These are phyloP conservation scores for Sarocladiaceae sp. DNA, from an alignment of 2,329 filamentous ascomycete genomes.

Conservation along the genomic window DNA sequence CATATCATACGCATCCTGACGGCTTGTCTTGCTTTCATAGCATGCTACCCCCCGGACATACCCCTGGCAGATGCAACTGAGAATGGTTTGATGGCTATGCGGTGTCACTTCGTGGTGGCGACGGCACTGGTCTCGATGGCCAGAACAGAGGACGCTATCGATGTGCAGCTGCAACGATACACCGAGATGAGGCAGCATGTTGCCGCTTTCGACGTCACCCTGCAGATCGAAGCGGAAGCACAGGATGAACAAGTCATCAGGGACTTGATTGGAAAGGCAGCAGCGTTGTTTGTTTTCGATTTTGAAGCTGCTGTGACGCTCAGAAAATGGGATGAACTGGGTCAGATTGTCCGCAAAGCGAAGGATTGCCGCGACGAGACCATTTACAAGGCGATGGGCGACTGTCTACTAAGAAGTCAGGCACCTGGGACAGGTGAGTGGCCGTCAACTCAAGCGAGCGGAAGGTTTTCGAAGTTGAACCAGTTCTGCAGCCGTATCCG, in stretches of 20 bases:
- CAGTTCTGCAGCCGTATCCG: constrained; percentile 36
- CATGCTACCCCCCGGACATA: constrained; percentile 42
- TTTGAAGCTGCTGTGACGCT: constrained; percentile 69
- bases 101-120: constrained; percentile 64
- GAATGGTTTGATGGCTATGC: constrained; percentile 52
- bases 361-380: constrained; percentile 34
- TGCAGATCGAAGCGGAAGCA: constrained; percentile 32
- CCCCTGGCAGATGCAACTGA: constrained; percentile 36
- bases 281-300: constrained; percentile 66
- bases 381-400: constrained; percentile 58
- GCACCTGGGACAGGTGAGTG: constrained; percentile 44
- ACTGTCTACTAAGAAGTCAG: constrained; percentile 52
- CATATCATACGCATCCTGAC: constrained; percentile 50
- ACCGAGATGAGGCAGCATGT: constrained; percentile 54
- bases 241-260: constrained; percentile 36
- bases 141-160: constrained; percentile 41
- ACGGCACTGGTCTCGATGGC: constrained; percentile 46
- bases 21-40: constrained; percentile 46
- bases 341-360: constrained; percentile 50
- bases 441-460: not conserved
- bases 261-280: constrained; percentile 56
- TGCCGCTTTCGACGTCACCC: constrained; percentile 44
- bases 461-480: not conserved
- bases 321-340: constrained; percentile 60
- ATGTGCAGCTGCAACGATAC: constrained; percentile 55